Base-by-base conservation (phyloP, 2,329 filamentous ascomycete genomes). In the Calonectria hongkongensis region DNA sequence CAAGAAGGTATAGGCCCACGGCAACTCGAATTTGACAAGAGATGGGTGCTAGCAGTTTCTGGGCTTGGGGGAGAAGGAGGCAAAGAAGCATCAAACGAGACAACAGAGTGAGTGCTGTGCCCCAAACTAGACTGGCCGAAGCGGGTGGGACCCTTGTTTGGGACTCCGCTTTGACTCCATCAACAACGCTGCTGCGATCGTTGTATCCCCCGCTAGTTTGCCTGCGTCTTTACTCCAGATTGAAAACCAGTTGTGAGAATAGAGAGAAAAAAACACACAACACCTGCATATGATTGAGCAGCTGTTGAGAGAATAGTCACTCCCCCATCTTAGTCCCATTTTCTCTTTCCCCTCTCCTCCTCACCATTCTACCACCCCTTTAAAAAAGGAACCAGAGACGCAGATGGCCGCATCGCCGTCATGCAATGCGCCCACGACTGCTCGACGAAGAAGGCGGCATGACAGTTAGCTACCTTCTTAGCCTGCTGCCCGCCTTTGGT, bases 1-100 rank as follows among this genome's bases (percentile, higher is more conserved):
- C 56, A 72, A 66, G 70, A 66, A 71, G 54, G 58, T 43, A 60
- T 71, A 66, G 54, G 30, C 54, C 68, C 56, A 62, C 70, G 58
- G 66, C 64, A 67, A 54, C 64, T 66, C 36, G 33, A 58, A 58
- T 39, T 58, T 27, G 54, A 58, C 15, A n/a, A 43, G 27, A 63
- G 36, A 47, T 30, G 50, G 50, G 25, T 48, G n/a, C 45, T 12
- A 25, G 45, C 45, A 9, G 16, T 18, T n/a, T 16, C 28, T 18
- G 16, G 28, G 51, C 51, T 25, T 21, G 21, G 10, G 54, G 10
- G 39, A 39, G 25, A 43, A 27, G 18, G 43, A 66, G 47, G 27
- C 45, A 28, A n/a, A 67, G 50, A 25, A 27, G 41, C 39, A 30
- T 66, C 48, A 28, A 36, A 68, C 50, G 28, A 60, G 50, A 64